Base-by-base conservation (phyloP, 441 rosid species). In the Codiaeum variegatum region DNA sequence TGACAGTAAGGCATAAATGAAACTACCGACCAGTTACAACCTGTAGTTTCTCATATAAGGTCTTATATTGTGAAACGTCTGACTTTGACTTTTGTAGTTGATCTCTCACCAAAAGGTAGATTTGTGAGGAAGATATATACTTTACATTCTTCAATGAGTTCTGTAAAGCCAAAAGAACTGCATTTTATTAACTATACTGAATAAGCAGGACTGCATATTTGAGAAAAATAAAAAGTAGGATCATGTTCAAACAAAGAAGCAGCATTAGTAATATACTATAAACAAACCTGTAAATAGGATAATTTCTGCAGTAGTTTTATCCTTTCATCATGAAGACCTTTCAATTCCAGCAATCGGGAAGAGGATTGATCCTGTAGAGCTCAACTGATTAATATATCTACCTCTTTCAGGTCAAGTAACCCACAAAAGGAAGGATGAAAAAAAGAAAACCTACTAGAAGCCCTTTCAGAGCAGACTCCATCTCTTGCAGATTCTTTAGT, bases 1-100 rank as follows among this genome's bases (percentile, higher is more conserved):
- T 28, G 75, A 69, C 77, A 67, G 78, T 79, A 78, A 65, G 75
- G 83, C 67, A 80, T 69, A 82, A 75, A 80, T 75, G 78, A 84
- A 89, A 85, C 84, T 81, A 77, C 79, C 86, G 81, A 83, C 85
- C 87, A 86, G 86, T 84, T 81, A 85, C 94, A 86, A 96, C 99
- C 99, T 96, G 98, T 69, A 91, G 88, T 88, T 89, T 96, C 89
- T 91, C 91, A 55, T 82, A 89, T 70, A 87, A 79, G 77, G 91
- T 84, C 83, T 86, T 94, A 85, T 88, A 91, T 66, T 77, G 80
- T 54, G 72, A 61, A 81, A 88, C 93, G 81, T 88, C 90, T 51
- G 88, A 79, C 80, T 92, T 96, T 76, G 94, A 87, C 76, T 82
- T 91, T 78, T 81, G 91, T 62, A 93, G 82, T 80, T 90, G 97